Percentiles rank a stretch among this genome's conserved stretches.
Evolutionary conservation across 306 rosid genomes (phyloP).

Genomic region (cucumber (Cucumis sativus)): DNA sequence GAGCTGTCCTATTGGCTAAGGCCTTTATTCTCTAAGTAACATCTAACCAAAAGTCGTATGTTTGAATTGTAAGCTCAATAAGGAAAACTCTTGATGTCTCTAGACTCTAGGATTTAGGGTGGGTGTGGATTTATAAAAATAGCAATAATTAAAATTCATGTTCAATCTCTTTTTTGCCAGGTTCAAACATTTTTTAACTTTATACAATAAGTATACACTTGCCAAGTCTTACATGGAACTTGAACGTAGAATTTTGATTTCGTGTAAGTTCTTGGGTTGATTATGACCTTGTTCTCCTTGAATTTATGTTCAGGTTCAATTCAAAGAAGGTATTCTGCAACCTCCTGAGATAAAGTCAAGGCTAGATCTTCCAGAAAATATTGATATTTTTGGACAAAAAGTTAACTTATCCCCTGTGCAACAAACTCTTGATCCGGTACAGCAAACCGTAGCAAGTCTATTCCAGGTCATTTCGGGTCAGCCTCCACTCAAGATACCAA

Average conservation of each 20-base stretch:
- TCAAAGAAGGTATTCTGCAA: slow-evolving; percentile 71
- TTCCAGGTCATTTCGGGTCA: slow-evolving; percentile 65
- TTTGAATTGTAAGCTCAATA: neutral
- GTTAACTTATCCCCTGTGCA: slow-evolving; percentile 51
- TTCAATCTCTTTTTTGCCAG: neutral
- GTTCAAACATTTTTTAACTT: neutral
- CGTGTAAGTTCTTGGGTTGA: neutral
- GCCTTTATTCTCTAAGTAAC: neutral
- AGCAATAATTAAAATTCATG: neutral
- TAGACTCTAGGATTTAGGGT: neutral
- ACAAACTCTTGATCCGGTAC: slow-evolving; percentile 59
- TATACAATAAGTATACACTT: neutral
- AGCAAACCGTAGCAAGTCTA: slow-evolving; percentile 42
- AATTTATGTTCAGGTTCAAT: slow-evolving; percentile 48
- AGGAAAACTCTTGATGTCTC: neutral
- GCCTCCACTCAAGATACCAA: slow-evolving; percentile 69
- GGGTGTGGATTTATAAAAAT: neutral
- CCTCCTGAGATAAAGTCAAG: slow-evolving; percentile 83
- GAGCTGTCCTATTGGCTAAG: neutral
- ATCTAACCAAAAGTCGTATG: neutral
- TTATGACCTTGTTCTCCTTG: slow-evolving; percentile 1
- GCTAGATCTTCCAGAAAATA: slow-evolving; percentile 54
- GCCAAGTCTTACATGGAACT: neutral
- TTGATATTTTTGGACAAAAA: slow-evolving; percentile 66
- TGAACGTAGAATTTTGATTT: neutral